Conservation (phyloP, 345 rosid species). For the Trapa bicornis region DNA sequence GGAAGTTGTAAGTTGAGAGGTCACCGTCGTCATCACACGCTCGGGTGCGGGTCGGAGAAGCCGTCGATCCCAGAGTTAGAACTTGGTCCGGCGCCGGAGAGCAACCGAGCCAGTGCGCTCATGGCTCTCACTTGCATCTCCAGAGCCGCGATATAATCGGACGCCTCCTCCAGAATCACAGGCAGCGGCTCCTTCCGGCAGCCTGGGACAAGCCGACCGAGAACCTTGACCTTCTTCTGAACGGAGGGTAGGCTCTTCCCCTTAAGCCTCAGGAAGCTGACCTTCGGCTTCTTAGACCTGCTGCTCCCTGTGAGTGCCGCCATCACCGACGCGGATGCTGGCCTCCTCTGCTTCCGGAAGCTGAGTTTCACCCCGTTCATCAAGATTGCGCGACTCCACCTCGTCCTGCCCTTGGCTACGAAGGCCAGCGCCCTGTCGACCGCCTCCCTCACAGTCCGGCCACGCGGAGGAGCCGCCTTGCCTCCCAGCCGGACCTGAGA, state of each 20-base stretch:
- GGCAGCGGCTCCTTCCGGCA: slow-evolving; percentile 89
- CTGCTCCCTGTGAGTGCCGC: slow-evolving; percentile 17
- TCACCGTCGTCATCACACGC: not conserved
- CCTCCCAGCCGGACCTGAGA: slow-evolving; percentile 37
- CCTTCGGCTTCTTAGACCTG: slow-evolving; percentile 54
- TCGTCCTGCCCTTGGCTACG: slow-evolving; percentile 69
- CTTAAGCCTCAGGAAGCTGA: slow-evolving; percentile 50
- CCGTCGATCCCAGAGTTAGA: slow-evolving; percentile 7
- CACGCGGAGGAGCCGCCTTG: slow-evolving; percentile 11
- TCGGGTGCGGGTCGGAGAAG: slow-evolving; percentile 12
- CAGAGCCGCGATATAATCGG: slow-evolving; percentile 89
- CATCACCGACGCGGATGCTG: slow-evolving; percentile 12
- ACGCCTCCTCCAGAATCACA: slow-evolving; percentile 80
- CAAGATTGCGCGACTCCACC: slow-evolving; percentile 94
- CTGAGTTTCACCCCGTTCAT: slow-evolving; percentile 64
- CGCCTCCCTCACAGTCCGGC: slow-evolving; percentile 67
- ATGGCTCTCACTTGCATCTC: slow-evolving; percentile 97
- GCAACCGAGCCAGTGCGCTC: slow-evolving; percentile 56
- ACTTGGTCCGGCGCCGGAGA: slow-evolving; percentile 21
- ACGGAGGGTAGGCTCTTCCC: slow-evolving; percentile 62
- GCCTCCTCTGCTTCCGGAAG: slow-evolving; percentile 65
- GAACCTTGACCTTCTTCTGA: slow-evolving; percentile 60
- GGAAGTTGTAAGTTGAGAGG: too few species aligned
- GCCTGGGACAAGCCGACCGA: slow-evolving; percentile 94
- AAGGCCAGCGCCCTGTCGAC: slow-evolving; percentile 75